Base-by-base conservation (phyloP, 2,329 filamentous ascomycete species). In the Zasmidium cellare region DNA sequence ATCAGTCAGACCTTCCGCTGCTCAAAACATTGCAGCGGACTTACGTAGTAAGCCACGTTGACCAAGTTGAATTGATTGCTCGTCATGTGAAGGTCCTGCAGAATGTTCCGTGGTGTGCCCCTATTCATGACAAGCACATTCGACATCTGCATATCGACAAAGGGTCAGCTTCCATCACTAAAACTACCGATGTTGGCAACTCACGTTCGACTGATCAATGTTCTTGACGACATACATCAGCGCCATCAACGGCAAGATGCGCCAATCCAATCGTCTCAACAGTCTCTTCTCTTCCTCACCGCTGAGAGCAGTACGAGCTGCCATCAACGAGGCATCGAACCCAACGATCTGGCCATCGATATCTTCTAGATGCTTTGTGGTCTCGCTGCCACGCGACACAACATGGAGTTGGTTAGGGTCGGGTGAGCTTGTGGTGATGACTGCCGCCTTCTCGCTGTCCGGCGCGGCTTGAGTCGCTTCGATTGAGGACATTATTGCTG, bases 261-360 rank as follows among this genome's bases (percentile, higher is more conserved):
- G 74, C 75, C 71, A 75, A 59, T 80, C 77, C 20, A 79, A 74
- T 11, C 73, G 70, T 14, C 76, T 70, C 46, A 80, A 67, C 11
- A 80, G 63, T 56, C 71, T 78, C 61, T 75, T 79, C 59, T 80
- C 78, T 57, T 80, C 78, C 3, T 73, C 75, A 0, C 71, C 70
- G n/a, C 44, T 52, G 16, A 59, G 51, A n/a, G 46, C 12, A 14
- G 51, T 47, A 28, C 51, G 38, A 47, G 19, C 3, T 19, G 19
- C 19, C 46, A 47, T 47, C 19, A 19, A 23, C 3, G 19, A 19
- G n/a, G 46, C 46, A 23, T 47, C 46, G 46, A 47, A 47, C n/a
- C 46, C 46, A 7, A 22, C 19, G 19, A 47, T 47, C 2, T 47
- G 19, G 46, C 28, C 28, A 31, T 31, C 28, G 28, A 31, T 7